Evolutionary conservation across 257 asterid genomes (phyloP), one percentile per base, ranked within the genome.

Genomic region (Nemophila menziesii): DNA sequence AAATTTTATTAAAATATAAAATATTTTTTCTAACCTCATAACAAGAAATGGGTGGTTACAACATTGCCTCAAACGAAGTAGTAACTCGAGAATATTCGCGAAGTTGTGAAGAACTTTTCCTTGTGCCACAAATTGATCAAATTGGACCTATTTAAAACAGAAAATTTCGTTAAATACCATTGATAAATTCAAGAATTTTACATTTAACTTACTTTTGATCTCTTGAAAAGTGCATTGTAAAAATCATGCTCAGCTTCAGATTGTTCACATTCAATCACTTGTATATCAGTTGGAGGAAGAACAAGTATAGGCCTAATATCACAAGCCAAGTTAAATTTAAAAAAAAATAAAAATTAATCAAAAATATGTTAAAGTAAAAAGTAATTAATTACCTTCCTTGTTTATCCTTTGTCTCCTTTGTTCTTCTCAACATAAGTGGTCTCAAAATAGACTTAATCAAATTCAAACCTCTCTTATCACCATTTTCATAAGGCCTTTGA

Each of bases 41-140:
- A 80, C 93, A 51, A 85, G 92, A 70, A 77, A 78, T 33, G 95
- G 95, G 54, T 85, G 93, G 64, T 75, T 85, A 73, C 95, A 85
- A 33, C 95, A 85, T 57, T 85, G 95, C 66, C 95, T 80, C 56
- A 85, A 60, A 33, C 93, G 76, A 48, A 85, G 92, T 29, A 85
- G 69, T 49, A 80, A 64, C 71, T 80, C 93, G 13, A 85, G 93
- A 58, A 85, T 85, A 42, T 77, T 84, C 5, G 93, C 93, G 43
- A 63, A 84, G 69, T 84, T 84, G 60, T 80, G 81, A 42, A 80
- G 93, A 60, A 85, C 82, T 65, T 80, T 80, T 63, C 93, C 95
- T 71, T 80, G 85, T 64, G 93, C 93, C 49, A 80, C 87, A 60
- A 84, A 75, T 62, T 77, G 85, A 38, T 77, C 87, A 7, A 85